Percentiles rank a stretch among this genome's conserved stretches.
Evolutionary conservation across 2,329 filamentous ascomycete species (phyloP).

Genomic region (Arthrinium puccinioides): DNA sequence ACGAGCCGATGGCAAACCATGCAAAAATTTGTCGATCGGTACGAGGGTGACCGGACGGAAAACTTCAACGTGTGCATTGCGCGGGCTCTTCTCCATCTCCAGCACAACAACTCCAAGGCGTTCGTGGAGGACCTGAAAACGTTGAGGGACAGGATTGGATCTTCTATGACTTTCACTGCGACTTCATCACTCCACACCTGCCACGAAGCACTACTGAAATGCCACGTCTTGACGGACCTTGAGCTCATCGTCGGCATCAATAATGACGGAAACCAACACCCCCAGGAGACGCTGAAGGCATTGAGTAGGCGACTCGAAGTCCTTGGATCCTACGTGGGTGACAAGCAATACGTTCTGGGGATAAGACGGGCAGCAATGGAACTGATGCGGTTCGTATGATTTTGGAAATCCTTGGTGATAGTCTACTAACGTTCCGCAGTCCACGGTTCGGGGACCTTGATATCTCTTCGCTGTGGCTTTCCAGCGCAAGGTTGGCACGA

Average conservation of each 20-base stretch:
- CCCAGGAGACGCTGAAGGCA: constrained; percentile 40
- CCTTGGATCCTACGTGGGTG: constrained; percentile 78
- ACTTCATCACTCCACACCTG: constrained; percentile 78
- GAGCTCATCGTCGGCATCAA: constrained; percentile 61
- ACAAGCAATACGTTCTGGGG: constrained; percentile 90
- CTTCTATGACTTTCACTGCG: constrained; percentile 66
- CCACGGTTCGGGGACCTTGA: constrained; percentile 62
- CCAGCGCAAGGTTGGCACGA: constrained; percentile 75
- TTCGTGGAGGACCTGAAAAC: constrained; percentile 53
- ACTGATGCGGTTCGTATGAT: constrained; percentile 52
- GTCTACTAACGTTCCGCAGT: constrained; percentile 23
- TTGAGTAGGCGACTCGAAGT: constrained; percentile 77
- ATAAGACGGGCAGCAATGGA: constrained; percentile 85
- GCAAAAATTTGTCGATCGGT: constrained; percentile 54
- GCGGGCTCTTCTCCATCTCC: constrained; percentile 54
- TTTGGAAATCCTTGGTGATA: constrained; percentile 5
- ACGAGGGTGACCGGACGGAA: constrained; percentile 42
- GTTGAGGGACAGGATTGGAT: constrained; percentile 64
- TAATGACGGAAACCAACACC: constrained; percentile 29
- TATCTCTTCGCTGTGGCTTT: constrained; percentile 78
- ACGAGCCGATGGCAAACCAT: constrained; percentile 75
- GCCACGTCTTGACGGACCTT: constrained; percentile 83
- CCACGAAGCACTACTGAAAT: constrained; percentile 76
- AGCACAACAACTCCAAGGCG: constrained; percentile 36
- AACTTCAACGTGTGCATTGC: constrained; percentile 84